Evolutionary conservation across 2,329 filamentous ascomycete species (phyloP).

Genomic region (Drechslerella dactyloides): DNA sequence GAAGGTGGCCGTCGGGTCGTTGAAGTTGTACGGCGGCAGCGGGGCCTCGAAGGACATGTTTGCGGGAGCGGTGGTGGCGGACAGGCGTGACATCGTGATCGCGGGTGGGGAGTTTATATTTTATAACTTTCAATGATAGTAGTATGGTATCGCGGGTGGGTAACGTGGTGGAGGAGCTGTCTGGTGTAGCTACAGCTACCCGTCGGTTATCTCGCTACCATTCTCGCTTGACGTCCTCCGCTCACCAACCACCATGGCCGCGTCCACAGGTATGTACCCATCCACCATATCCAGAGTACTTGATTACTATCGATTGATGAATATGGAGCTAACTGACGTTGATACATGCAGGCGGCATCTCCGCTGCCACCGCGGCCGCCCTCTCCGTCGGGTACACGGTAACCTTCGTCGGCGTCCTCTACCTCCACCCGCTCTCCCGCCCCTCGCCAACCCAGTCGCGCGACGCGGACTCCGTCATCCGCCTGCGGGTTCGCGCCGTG

Average conservation of each 20-base stretch:
- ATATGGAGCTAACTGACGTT: not conserved
- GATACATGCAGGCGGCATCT: slow-evolving; percentile 20
- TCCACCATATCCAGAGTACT: not conserved
- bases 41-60: slow-evolving; percentile 76
- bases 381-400: slow-evolving; percentile 73
- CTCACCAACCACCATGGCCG: not conserved
- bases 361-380: slow-evolving; percentile 45
- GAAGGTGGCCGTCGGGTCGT: slow-evolving; percentile 76
- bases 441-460: slow-evolving; percentile 79
- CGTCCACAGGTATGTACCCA: not conserved
- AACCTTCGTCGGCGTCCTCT: slow-evolving; percentile 88
- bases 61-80: slow-evolving; percentile 1
- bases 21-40: slow-evolving; percentile 71
- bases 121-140: too few species aligned
- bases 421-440: slow-evolving; percentile 78
- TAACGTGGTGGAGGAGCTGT: too few species aligned
- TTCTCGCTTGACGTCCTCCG: not conserved
- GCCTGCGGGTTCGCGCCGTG: slow-evolving; percentile 80
- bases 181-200: too few species aligned
- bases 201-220: too few species aligned
- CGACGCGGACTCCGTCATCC: slow-evolving; percentile 88
- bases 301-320: not conserved
- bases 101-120: not conserved
- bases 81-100: not conserved
- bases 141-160: too few species aligned